Evolutionary conservation across 805 yeast genomes (phyloP), one percentile per base, ranked within the genome.

Genomic region (Saccharomyces kudriavzevii): DNA sequence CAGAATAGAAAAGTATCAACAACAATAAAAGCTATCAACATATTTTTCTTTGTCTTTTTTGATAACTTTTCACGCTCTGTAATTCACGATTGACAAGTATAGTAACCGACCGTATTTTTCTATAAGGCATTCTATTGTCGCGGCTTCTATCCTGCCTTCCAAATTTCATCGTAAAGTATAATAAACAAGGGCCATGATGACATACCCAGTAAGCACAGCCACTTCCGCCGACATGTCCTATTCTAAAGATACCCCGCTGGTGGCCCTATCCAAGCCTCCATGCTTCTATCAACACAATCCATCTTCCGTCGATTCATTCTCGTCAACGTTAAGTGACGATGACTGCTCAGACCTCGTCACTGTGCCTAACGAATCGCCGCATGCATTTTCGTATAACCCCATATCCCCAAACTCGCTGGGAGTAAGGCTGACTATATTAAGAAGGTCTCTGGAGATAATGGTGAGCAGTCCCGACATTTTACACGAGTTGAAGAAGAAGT

Each of bases 381-480:
- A 85, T 64, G 85, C 94, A 1, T 88, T 85, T 64, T 86, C 95
- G 0, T 88, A 88, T 66, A 88, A 92, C 2, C 87, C 85, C 52
- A 71, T 87, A 52, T 83, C 91, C 1, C 91, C 90, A 5, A 85
- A 86, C 64, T 84, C 94, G 1, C 67, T 88, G 53, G 88, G 91
- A 0, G 77, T 86, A 48, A 73, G 96, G 52, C 70, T 88, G 55
- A 83, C 83, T 54, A 89, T 87, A 4, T 72, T 88, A 59, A 86
- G 83, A 62, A 71, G 92, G 58, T 84, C 92, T 6, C 69, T 88
- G 52, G 88, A 87, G 65, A 82, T 87, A 31, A 70, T 88, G 47
- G 71, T 83, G 49, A 86, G 82, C 31, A 71, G 85, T 51, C 89
- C 89, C 0, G 56, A 59, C 11, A 54, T 63, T 51, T 51, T 66